These are phyloP conservation scores for Termitomyces sp. DNA, from an alignment of 768 basidiomycete species.

Conservation along the genomic window DNA sequence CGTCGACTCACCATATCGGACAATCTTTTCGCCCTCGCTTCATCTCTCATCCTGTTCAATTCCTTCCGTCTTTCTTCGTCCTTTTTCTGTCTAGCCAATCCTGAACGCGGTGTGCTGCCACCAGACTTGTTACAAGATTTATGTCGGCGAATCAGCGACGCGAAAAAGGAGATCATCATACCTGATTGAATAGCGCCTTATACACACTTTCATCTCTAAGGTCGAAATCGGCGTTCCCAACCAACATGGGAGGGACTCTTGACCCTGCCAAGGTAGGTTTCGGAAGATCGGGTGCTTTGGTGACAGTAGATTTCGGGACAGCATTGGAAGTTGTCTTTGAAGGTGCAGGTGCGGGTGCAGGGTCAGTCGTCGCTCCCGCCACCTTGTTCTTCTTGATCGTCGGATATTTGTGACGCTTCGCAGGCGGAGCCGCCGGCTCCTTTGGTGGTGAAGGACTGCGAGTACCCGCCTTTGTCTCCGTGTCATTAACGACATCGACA, in stretches of 20 bases:
- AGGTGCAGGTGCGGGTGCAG: conserved; percentile 10
- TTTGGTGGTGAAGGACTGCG: conserved; percentile 23
- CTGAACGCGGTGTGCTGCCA: conserved; percentile 37
- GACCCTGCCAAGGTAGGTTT: conserved; percentile 17
- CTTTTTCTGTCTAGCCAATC: conserved; percentile 38
- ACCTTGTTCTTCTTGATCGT: conserved; percentile 64
- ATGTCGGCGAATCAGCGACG: background rate
- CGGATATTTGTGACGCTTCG: conserved; percentile 47
- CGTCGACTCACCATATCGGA: conserved; percentile 45
- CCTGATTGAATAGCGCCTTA: conserved; percentile 54
- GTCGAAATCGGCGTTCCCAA: conserved; percentile 54
- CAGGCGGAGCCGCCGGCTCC: conserved; percentile 24
- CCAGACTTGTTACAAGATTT: conserved; percentile 26
- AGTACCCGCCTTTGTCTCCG: conserved; percentile 13
- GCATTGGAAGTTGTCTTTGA: conserved; percentile 21
- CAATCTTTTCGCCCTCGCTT: conserved; percentile 51
- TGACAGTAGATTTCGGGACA: conserved; percentile 22
- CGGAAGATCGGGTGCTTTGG: conserved; percentile 20
- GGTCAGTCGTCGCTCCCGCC: conserved; percentile 18
- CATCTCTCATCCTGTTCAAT: conserved; percentile 63
- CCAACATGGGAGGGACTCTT: conserved; percentile 35
- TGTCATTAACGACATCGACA: conserved; percentile 29
- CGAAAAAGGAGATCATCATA: no score
- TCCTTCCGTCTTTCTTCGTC: conserved; percentile 70
- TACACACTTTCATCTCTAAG: conserved; percentile 60